A percentile compares a stretch with the other conserved stretches of the same genome.
These are phyloP conservation scores for Mycena chlorophos DNA, from an alignment of 768 basidiomycete species.

Conservation along the genomic window DNA sequence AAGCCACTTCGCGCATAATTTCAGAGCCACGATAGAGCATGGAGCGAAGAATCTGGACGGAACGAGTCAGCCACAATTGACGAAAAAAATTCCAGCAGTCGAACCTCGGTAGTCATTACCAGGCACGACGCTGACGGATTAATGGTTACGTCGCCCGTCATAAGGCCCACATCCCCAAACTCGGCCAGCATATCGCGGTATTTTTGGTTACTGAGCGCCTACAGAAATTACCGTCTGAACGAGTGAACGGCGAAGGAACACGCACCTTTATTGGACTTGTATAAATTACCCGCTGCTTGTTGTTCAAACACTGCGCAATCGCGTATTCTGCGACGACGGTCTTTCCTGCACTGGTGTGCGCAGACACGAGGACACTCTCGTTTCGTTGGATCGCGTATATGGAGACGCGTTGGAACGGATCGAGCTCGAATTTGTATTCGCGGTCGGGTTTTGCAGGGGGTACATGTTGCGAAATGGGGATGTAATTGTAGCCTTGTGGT, in stretches of 20 bases:
- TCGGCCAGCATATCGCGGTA: slow-evolving; percentile 97
- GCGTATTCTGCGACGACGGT: slow-evolving; percentile 99
- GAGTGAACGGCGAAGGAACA: slow-evolving; percentile 22
- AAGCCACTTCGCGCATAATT: slow-evolving; percentile 99
- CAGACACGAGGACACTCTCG: slow-evolving; percentile 96
- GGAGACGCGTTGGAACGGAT: slow-evolving; percentile 96
- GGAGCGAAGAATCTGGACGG: slow-evolving; percentile 93
- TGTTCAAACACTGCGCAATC: slow-evolving; percentile 92
- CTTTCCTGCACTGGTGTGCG: slow-evolving; percentile 98
- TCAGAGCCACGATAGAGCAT: slow-evolving; percentile 99
- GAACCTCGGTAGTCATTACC: slow-evolving; percentile 98
- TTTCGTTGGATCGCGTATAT: slow-evolving; percentile 94
- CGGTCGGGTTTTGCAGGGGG: slow-evolving; percentile 88
- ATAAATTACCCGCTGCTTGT: slow-evolving; percentile 96
- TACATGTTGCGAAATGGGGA: slow-evolving; percentile 88
- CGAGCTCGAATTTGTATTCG: slow-evolving; percentile 93
- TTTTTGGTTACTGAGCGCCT: slow-evolving; percentile 99
- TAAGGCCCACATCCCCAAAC: slow-evolving; percentile 97
- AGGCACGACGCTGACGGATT: slow-evolving; percentile 96
- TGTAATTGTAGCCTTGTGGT: slow-evolving; percentile 87
- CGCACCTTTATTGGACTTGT: slow-evolving; percentile 98
- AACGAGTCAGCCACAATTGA: too few relatives aligned
- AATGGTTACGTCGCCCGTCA: slow-evolving; percentile 99
- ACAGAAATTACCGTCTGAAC: slow-evolving; percentile 23
- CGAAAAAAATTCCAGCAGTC: too few relatives aligned